Conservation (phyloP, 805 yeast genomes). For the Teunomyces funiuensis region DNA sequence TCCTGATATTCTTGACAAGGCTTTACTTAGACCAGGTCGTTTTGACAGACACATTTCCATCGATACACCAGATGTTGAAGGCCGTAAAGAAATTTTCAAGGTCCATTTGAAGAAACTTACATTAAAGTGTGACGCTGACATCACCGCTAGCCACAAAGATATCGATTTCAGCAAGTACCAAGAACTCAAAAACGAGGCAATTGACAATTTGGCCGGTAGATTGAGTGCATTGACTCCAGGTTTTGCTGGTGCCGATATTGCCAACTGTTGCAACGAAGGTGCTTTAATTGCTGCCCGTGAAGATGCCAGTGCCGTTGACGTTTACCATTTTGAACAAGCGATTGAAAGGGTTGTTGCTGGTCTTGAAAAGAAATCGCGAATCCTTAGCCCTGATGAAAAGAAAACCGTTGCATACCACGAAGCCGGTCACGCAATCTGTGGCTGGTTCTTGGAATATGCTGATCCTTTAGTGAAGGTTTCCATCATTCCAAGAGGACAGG, state of each 20-base stretch:
- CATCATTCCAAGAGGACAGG: constrained; percentile 91
- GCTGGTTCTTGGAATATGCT: constrained; percentile 86
- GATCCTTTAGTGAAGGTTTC: constrained; percentile 93
- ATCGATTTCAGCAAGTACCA: constrained; percentile 41
- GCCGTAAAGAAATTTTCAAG: constrained; percentile 80
- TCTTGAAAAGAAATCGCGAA: constrained; percentile 79
- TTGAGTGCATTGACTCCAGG: constrained; percentile 93
- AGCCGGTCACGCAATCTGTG: constrained; percentile 96
- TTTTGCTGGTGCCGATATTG: constrained; percentile 94
- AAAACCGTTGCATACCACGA: constrained; percentile 89
- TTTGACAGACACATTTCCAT: constrained; percentile 87
- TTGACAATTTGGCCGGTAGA: constrained; percentile 72
- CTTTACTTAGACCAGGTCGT: constrained; percentile 91
- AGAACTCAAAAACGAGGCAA: constrained; percentile 39
- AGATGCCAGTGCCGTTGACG: constrained; percentile 58
- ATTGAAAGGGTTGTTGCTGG: constrained; percentile 95
- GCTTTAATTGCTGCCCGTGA: constrained; percentile 89
- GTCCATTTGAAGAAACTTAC: constrained; percentile 73
- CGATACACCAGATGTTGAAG: constrained; percentile 86
- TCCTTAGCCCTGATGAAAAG: constrained; percentile 78
- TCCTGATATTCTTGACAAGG: constrained; percentile 86
- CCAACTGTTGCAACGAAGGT: constrained; percentile 92
- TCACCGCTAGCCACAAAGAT: constrained; percentile 34
- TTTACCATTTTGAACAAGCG: constrained; percentile 84
- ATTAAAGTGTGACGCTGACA: constrained; percentile 40